Conservation (phyloP, 768 basidiomycete genomes). For the Mycena kentingensis region DNA sequence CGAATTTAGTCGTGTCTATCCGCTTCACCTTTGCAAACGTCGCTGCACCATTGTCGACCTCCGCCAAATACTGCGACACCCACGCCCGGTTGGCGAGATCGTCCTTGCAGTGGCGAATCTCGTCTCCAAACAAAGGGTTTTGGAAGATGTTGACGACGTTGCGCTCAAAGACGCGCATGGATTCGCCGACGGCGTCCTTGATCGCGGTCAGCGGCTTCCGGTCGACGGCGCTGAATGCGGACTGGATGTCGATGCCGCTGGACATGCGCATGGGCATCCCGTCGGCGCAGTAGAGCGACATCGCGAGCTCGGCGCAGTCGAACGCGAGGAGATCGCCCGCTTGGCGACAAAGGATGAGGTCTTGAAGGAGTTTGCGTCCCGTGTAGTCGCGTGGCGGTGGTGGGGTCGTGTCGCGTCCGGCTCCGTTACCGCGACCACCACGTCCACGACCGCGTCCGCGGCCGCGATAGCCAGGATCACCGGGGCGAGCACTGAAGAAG, state of each 20-base stretch:
- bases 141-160: conserved; percentile 42
- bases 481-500: conserved; percentile 19
- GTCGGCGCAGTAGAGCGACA: conserved; percentile 48
- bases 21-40: conserved; percentile 43
- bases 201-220: conserved; percentile 47
- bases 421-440: neutral
- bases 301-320: conserved; percentile 51
- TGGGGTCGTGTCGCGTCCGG: neutral
- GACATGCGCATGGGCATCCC: conserved; percentile 38
- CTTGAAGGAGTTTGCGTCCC: conserved; percentile 37
- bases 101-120: conserved; percentile 29
- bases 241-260: conserved; percentile 62
- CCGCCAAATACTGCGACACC: conserved; percentile 50
- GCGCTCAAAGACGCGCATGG: conserved; percentile 35
- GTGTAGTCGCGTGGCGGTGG: conserved; percentile 18
- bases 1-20: conserved; percentile 47
- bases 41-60: conserved; percentile 42
- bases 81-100: conserved; percentile 50
- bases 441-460: conserved; percentile 10
- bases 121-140: conserved; percentile 37
- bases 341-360: conserved; percentile 46
- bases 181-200: conserved; percentile 41
- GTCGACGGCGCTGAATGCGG: conserved; percentile 41
- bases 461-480: conserved; percentile 21
- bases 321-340: conserved; percentile 53